phyloP scores from a whole-genome alignment of 1,139 yeast species.

The Hansenula sp. region DNA sequence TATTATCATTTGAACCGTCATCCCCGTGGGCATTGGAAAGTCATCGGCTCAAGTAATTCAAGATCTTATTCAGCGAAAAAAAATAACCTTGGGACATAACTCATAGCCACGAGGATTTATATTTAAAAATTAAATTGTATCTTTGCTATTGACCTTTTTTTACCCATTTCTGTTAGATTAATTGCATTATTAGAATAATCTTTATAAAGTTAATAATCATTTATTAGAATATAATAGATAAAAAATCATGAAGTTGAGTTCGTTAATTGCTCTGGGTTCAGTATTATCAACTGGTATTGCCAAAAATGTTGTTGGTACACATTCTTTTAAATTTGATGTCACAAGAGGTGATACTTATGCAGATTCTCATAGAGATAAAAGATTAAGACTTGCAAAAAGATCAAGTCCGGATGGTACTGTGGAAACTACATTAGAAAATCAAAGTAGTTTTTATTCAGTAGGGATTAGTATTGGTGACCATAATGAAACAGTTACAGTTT shows the following conservation, averaged over 20 bases:
- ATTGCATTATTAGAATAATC: too few relatives aligned
- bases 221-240: too few relatives aligned
- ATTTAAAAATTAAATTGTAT: too few relatives aligned
- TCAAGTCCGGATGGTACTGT: conserved; percentile 31
- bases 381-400: conserved; percentile 30
- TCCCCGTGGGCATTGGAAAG: too few relatives aligned
- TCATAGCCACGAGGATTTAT: too few relatives aligned
- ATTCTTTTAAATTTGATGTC: conserved; percentile 16
- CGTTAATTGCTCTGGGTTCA: neutral
- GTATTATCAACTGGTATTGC: conserved; percentile 1
- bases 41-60: too few relatives aligned
- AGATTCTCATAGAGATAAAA: conserved; percentile 17
- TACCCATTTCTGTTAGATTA: too few relatives aligned
- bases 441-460: conserved; percentile 45
- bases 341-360: conserved; percentile 23
- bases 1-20: too few relatives aligned
- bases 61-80: too few relatives aligned
- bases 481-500: conserved; percentile 43
- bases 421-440: conserved; percentile 37
- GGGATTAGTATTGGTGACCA: conserved; percentile 49
- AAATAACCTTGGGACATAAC: too few relatives aligned
- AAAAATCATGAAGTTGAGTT: neutral
- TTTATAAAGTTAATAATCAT: too few relatives aligned
- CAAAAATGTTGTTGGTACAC: conserved; percentile 13
- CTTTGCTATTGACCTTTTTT: too few relatives aligned